Evolutionary conservation across 306 rosid genomes (phyloP), one percentile per base, ranked within the genome.

Genomic region (Glycine latifolia): DNA sequence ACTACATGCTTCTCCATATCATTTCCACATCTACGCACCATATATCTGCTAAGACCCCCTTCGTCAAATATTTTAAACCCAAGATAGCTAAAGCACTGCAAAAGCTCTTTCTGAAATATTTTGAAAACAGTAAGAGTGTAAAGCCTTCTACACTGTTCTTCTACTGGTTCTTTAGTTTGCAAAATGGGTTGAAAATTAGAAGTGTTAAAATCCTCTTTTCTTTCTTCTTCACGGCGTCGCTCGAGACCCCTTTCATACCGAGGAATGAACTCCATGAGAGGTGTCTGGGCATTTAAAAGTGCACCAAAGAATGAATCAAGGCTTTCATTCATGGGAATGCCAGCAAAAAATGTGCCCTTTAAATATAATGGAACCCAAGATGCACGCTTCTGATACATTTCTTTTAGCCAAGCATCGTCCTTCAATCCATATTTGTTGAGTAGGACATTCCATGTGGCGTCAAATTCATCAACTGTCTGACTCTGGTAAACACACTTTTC

Each of bases 131-230:
- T 69, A 43, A 86, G 99, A 58, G 99, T 93, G 84, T 93, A 95
- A 61, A 91, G 89, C 87, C 94, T 90, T 84, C 93, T 85, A 66
- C 99, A 89, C 73, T 95, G 99, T 67, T 95, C 97, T 89, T 93
- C 99, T 39, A 86, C 86, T 31, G 96, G 91, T 83, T 95, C 98
- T 84, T 95, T 90, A 49, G 98, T 95, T 90, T 91, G 98, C 92
- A 95, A 84, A 88, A 88, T 82, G 16, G 92, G 91, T 75, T 88
- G 94, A 82, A 93, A 84, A 76, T 90, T 90, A 41, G 88, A 87
- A 78, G 98, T 83, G 79, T 95, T 88, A 67, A 90, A 93, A 75
- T 94, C 97, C 86, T 91, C 96, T 70, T 90, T 95, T 67, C 92
- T 82, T 84, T 95, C 99, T 78, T 90, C 98, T 78, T 89, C 97